Conservation (phyloP, 345 rosid species). For the Eucalyptus melliodora region DNA sequence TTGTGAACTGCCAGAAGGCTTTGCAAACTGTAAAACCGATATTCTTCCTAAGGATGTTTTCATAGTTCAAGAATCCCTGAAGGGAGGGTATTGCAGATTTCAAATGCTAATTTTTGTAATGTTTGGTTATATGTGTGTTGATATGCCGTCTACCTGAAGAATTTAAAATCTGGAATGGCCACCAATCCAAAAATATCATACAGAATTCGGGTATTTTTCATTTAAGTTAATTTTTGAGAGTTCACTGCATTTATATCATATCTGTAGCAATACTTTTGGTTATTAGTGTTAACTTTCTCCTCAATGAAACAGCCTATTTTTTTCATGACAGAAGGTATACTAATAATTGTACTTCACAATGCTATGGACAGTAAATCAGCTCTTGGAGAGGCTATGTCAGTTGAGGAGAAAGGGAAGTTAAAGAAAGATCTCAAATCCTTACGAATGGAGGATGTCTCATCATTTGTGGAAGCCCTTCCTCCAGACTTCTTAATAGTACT, state of each 20-base stretch:
- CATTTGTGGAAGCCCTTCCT: conserved; percentile 85
- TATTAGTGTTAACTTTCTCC: neutral
- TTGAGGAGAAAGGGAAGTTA: conserved; percentile 46
- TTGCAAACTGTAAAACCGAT: neutral
- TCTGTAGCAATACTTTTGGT: neutral
- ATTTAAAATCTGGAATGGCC: neutral
- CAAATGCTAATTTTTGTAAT: neutral
- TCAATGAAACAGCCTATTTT: neutral
- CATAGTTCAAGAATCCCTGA: neutral
- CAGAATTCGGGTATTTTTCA: neutral
- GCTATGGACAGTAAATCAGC: conserved; percentile 49
- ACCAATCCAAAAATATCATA: neutral
- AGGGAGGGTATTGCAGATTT: neutral
- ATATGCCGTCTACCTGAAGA: neutral
- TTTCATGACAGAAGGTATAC: neutral
- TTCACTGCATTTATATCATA: neutral
- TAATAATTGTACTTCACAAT: neutral
- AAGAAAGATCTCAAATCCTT: conserved; percentile 58
- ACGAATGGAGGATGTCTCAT: conserved; percentile 69
- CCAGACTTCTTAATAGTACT: conserved; percentile 58
- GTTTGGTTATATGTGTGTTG: neutral
- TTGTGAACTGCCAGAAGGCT: neutral
- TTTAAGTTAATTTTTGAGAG: neutral
- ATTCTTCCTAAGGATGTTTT: neutral
- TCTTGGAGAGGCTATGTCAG: conserved; percentile 56